phyloP scores from a whole-genome alignment of 2,329 filamentous ascomycete species.

The Xylariaceae sp. region DNA sequence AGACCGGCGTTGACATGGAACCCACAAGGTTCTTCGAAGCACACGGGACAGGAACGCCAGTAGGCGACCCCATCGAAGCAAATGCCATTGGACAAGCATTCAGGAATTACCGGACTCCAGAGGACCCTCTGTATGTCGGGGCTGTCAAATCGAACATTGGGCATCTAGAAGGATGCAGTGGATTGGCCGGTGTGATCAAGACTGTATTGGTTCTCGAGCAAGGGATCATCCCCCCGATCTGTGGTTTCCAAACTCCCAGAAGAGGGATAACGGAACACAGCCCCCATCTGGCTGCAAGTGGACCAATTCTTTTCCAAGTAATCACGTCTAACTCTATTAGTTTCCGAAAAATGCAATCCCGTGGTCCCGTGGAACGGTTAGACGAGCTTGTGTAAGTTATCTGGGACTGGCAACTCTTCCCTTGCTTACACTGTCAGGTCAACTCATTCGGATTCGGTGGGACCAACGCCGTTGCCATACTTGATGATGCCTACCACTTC shows the following conservation, averaged over 20 bases:
- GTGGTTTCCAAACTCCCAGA: conserved; percentile 1
- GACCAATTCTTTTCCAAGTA: too few relatives aligned
- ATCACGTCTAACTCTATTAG: background rate
- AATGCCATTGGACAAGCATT: conserved; percentile 7
- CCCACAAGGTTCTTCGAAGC: conserved; percentile 20
- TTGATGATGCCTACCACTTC: conserved; percentile 2
- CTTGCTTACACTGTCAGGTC: conserved; percentile 1
- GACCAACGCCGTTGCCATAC: conserved; percentile 4
- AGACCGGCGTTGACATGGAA: conserved; percentile 4
- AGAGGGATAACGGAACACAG: background rate
- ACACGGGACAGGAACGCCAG: conserved; percentile 11
- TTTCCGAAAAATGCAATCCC: background rate
- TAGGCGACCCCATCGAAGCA: conserved; percentile 10
- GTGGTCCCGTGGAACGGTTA: background rate
- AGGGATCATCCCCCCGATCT: conserved; percentile 5
- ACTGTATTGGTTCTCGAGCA: conserved; percentile 11
- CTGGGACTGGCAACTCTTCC: background rate
- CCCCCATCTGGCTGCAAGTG: background rate
- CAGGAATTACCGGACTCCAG: conserved; percentile 1
- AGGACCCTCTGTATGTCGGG: conserved; percentile 6
- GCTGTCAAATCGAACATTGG: conserved; percentile 8
- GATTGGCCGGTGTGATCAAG: conserved; percentile 14
- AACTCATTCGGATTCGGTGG: conserved; percentile 9
- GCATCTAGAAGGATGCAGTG: conserved; percentile 6
- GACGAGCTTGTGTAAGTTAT: conserved; percentile 1